phyloP scores from a whole-genome alignment of 2,329 filamentous ascomycete species.

The Polytolypa hystricis region DNA sequence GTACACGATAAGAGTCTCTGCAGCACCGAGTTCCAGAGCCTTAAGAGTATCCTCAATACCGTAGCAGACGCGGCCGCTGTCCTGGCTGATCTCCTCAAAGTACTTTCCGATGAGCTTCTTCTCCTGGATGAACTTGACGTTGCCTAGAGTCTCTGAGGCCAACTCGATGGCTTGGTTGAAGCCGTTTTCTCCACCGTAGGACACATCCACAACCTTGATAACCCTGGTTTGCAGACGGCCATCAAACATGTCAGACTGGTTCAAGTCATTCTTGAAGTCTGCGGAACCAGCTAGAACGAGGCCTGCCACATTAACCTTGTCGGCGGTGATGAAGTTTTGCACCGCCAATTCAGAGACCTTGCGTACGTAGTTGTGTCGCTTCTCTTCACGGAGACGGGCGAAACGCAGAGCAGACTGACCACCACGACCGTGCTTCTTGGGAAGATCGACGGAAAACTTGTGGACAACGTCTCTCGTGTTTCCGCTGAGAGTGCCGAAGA shows the following conservation, averaged over 20 bases:
- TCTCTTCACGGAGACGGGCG: slow-evolving; percentile 96
- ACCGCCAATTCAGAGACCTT: slow-evolving; percentile 97
- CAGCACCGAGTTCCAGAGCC: slow-evolving; percentile 87
- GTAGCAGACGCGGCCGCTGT: slow-evolving; percentile 94
- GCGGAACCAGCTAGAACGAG: slow-evolving; percentile 92
- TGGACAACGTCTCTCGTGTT: slow-evolving; percentile 95
- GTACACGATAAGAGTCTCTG: slow-evolving; percentile 89
- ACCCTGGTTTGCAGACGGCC: slow-evolving; percentile 84
- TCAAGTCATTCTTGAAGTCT: slow-evolving; percentile 99
- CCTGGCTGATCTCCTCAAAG: slow-evolving; percentile 97
- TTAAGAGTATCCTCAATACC: slow-evolving; percentile 96
- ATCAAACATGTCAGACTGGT: slow-evolving; percentile 96
- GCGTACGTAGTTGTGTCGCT: slow-evolving; percentile 98
- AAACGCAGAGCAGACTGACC: slow-evolving; percentile 99
- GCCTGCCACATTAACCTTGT: slow-evolving; percentile 96
- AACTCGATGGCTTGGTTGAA: slow-evolving; percentile 99
- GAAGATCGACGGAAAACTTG: slow-evolving; percentile 96
- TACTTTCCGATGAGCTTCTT: slow-evolving; percentile 99
- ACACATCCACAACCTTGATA: slow-evolving; percentile 98
- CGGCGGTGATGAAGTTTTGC: slow-evolving; percentile 96
- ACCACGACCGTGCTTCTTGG: slow-evolving; percentile 99
- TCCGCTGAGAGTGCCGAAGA: slow-evolving; percentile 92
- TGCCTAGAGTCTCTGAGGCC: slow-evolving; percentile 86
- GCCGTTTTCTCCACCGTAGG: slow-evolving; percentile 96
- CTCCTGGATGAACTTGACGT: slow-evolving; percentile 99